Evolutionary conservation across 345 rosid species (phyloP), one percentile per base, ranked within the genome.

Genomic region (Arabis hirsuta): DNA sequence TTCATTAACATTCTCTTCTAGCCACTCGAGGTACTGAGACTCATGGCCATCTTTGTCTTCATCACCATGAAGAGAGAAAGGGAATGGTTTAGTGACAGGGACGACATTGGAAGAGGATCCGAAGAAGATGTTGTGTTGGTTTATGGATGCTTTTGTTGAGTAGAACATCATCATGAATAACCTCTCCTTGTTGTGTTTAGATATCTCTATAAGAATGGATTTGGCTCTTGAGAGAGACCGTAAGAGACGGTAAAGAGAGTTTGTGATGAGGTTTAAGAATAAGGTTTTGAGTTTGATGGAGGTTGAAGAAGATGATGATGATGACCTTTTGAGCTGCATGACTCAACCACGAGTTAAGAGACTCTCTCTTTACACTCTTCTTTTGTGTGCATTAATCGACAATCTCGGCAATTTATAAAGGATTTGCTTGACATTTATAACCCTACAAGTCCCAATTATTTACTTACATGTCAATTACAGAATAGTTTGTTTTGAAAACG

Each of bases 191-290:
- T 71, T 62, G 76, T 83, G 82, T 51, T 77, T 85, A 24, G 87
- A 56, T 34, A 80, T 56, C 50, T 77, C 74, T 16, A 80, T 19
- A 47, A 85, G 57, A 32, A 88, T 51, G 53, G 92, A 75, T 71
- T 83, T 88, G 9, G 85, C 92, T 56, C 79, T 82, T 3, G 84
- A 80, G 9, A 92, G 74, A 42, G 86, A 87, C 51, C 89, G 79
- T 24, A 79, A 11, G 26, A 84, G 19, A 24, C 89, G 82, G 71
- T 77, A 53, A 46, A 85, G 53, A 32, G 84, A 90, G 1, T 87
- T 69, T 69, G 78, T 42, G 53, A 89, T 53, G 50, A 89, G 83
- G 59, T 83, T 85, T 54, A 84, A 87, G 59, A 87, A 76, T 63
- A 87, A 74, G 76, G 85, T 81, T 84, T 83, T 88, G 81, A 74